Evolutionary conservation across 805 yeast genomes (phyloP).

Genomic region (Starmerella kuoi): DNA sequence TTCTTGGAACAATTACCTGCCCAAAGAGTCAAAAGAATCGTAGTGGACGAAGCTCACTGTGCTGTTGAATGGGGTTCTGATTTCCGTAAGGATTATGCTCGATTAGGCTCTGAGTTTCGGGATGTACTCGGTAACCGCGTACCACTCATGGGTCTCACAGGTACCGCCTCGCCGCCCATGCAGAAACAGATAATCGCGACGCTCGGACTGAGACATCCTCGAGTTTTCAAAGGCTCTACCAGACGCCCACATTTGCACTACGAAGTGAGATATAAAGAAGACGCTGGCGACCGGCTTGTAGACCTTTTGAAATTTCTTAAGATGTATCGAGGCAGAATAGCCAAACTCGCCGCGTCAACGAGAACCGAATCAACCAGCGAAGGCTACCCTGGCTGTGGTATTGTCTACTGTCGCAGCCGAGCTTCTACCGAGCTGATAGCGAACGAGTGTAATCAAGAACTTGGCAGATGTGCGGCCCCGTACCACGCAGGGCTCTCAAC

Average conservation of each 20-base stretch:
- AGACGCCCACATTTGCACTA: conserved; percentile 77
- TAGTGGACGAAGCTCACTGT: conserved; percentile 96
- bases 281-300: conserved; percentile 16
- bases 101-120: conserved; percentile 54
- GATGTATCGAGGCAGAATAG: conserved; percentile 18
- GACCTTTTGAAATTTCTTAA: conserved; percentile 21
- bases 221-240: conserved; percentile 68
- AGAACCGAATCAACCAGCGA: not conserved
- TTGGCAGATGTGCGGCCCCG: conserved; percentile 54
- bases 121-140: conserved; percentile 50
- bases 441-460: conserved; percentile 42
- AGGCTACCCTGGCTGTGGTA: conserved; percentile 40
- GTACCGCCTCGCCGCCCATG: conserved; percentile 62
- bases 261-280: conserved; percentile 53
- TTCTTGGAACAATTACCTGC: conserved; percentile 47
- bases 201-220: conserved; percentile 44
- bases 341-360: conserved; percentile 3
- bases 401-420: conserved; percentile 87
- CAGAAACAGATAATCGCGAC: conserved; percentile 48
- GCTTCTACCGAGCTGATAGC: conserved; percentile 68
- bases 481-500: conserved; percentile 84
- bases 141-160: conserved; percentile 92
- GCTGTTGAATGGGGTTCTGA: conserved; percentile 98
- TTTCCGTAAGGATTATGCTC: conserved; percentile 88
- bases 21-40: conserved; percentile 61